Conservation (phyloP, 257 asterid species). For the Thymus quinquecostatus region DNA sequence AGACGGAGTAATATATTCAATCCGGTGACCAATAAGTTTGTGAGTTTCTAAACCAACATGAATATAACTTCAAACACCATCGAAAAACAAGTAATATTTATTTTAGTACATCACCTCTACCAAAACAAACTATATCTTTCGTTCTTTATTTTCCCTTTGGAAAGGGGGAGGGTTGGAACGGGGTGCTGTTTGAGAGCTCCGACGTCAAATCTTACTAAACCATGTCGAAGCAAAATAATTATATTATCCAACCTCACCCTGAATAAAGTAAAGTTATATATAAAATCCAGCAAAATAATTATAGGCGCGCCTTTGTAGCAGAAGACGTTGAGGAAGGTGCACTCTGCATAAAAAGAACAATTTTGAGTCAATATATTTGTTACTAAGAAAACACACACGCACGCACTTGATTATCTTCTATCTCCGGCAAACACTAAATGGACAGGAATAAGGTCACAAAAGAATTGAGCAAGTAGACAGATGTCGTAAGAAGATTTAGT, state of each 20-base stretch:
- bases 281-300: constrained; percentile 25
- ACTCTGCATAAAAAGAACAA: constrained; percentile 59
- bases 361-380: constrained; percentile 6
- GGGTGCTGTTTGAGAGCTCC: no score
- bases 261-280: not conserved
- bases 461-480: no score
- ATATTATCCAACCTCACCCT: no score
- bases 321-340: constrained; percentile 61
- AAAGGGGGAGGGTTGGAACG: not conserved
- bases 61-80: not conserved
- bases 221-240: no score
- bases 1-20: no score
- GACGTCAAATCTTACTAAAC: no score
- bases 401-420: no score
- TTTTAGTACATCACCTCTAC: not conserved
- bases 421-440: not conserved
- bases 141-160: not conserved
- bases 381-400: no score
- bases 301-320: constrained; percentile 71
- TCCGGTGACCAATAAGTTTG: not conserved
- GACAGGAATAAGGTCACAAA: not conserved
- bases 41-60: not conserved
- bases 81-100: not conserved
- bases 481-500: no score
- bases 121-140: not conserved